Evolutionary conservation across 2,329 filamentous ascomycete genomes (phyloP).

Genomic region (Colletotrichum sp.): DNA sequence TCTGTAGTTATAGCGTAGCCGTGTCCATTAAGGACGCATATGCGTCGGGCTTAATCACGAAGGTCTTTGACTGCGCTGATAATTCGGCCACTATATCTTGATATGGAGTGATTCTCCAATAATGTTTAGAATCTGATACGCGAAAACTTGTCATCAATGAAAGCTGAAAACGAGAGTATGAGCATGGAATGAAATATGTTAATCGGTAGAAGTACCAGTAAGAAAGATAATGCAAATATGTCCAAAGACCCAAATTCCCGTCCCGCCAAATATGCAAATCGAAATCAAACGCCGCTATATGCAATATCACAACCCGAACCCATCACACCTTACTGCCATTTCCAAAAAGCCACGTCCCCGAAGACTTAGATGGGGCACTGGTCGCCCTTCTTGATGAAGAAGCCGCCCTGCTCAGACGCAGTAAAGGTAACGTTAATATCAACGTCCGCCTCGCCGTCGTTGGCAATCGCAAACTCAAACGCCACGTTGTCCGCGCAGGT

Average conservation of each 20-base stretch:
- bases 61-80: background rate
- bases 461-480: constrained; percentile 5
- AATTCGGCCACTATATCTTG: background rate
- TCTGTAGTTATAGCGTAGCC: background rate
- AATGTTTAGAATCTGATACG: fast-evolving
- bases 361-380: background rate
- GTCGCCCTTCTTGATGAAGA: constrained; percentile 12
- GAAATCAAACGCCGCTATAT: background rate
- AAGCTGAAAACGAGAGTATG: fast-evolving
- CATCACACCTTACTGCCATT: background rate
- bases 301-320: background rate
- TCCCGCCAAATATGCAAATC: background rate
- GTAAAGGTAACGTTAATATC: constrained; percentile 3
- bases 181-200: background rate
- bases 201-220: background rate
- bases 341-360: background rate
- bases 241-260: background rate
- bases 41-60: background rate
- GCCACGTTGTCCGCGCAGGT: background rate
- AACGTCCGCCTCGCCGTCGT: background rate
- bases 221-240: background rate
- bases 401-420: background rate
- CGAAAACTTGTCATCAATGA: background rate
- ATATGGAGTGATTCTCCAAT: background rate
- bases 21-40: background rate